phyloP scores from a whole-genome alignment of 2,329 filamentous ascomycete genomes.

The Aureobasidium sp. region DNA sequence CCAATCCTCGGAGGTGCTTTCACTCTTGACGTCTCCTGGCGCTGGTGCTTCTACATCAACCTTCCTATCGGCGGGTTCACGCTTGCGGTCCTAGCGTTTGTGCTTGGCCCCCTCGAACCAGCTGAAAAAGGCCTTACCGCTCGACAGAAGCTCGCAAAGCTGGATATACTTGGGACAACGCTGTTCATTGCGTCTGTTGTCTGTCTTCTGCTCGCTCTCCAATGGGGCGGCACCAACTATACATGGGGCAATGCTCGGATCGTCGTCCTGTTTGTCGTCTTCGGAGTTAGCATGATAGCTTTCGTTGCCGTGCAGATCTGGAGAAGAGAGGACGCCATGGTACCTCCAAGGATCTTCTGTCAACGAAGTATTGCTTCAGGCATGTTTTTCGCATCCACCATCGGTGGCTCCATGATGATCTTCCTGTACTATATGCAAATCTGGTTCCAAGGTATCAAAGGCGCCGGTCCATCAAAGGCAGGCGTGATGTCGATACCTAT shows the following conservation, averaged over 20 bases:
- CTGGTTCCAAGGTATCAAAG: conserved; percentile 47
- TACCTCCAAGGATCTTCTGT: conserved; percentile 40
- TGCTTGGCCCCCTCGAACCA: conserved; percentile 10
- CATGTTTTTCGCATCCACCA: conserved; percentile 35
- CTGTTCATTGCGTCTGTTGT: conserved; percentile 43
- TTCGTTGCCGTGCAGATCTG: conserved; percentile 39
- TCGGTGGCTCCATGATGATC: conserved; percentile 41
- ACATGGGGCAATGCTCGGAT: conserved; percentile 39
- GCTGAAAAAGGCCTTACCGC: background rate
- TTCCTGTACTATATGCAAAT: conserved; percentile 40
- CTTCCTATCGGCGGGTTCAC: conserved; percentile 44
- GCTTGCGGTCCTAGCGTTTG: conserved; percentile 17
- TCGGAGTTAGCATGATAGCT: conserved; percentile 34
- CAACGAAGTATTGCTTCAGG: conserved; percentile 38
- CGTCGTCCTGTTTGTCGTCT: conserved; percentile 41
- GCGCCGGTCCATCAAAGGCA: conserved; percentile 38
- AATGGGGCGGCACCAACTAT: conserved; percentile 45
- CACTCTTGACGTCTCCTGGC: conserved; percentile 37
- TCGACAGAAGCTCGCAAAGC: conserved; percentile 34
- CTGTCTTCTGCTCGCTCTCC: conserved; percentile 43
- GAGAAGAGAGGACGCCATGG: conserved; percentile 40
- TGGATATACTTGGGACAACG: conserved; percentile 31
- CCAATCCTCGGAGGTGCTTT: conserved; percentile 39
- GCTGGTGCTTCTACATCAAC: conserved; percentile 49
- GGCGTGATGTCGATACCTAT: conserved; percentile 44